A percentile compares a stretch with the other conserved stretches of the same genome.
Evolutionary conservation across 768 basidiomycete species (phyloP).

Genomic region (Pholiota molesta): DNA sequence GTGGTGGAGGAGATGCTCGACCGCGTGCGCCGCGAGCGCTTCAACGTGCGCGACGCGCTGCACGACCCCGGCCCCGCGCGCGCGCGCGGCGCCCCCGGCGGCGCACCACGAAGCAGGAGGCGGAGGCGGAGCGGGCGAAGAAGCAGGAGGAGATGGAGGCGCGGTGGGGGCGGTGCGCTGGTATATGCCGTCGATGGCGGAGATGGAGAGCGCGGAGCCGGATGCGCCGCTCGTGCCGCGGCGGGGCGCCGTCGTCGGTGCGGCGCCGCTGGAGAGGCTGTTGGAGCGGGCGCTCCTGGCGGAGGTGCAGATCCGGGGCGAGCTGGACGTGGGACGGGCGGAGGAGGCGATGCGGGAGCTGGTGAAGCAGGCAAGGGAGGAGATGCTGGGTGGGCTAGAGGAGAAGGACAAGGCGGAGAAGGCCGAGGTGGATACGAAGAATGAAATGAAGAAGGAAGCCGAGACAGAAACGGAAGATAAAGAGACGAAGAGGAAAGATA

Average conservation of each 20-base stretch:
- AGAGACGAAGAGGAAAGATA: too few species aligned
- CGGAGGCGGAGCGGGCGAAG: neutral
- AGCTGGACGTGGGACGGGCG: neutral
- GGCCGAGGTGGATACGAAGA: too few species aligned
- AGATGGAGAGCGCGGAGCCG: conserved; percentile 14
- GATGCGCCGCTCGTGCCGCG: too few species aligned
- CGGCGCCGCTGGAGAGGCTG: conserved; percentile 22
- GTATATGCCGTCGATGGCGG: conserved; percentile 15
- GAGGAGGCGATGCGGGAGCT: neutral
- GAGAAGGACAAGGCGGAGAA: neutral
- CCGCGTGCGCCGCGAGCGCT: conserved; percentile 10
- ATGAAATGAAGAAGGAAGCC: too few species aligned
- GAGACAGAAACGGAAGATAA: too few species aligned
- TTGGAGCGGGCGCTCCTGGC: conserved; percentile 20
- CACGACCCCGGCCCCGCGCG: neutral
- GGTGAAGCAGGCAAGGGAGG: conserved; percentile 1
- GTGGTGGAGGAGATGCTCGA: conserved; percentile 16
- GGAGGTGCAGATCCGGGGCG: neutral
- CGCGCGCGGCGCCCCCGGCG: too few species aligned
- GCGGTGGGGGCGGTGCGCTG: conserved; percentile 1
- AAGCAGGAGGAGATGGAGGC: neutral
- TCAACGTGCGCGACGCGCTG: conserved; percentile 10
- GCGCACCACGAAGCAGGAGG: too few species aligned
- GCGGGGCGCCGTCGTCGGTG: conserved; percentile 14
- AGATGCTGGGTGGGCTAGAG: neutral